phyloP scores from a whole-genome alignment of 2,329 filamentous ascomycete genomes.

The Colletotrichum sp. region DNA sequence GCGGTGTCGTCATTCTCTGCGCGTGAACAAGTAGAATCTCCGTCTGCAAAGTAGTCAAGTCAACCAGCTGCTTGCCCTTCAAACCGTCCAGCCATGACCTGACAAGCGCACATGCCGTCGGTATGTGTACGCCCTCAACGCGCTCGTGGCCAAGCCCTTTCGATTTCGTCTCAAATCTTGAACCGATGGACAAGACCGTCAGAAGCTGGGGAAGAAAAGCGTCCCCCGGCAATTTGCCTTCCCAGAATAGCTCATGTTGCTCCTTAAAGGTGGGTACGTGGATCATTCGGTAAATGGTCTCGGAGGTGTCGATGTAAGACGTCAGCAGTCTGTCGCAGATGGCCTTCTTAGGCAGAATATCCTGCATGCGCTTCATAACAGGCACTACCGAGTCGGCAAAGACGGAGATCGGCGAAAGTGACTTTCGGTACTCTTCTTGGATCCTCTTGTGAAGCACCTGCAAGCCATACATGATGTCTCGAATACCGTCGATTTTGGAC shows the following conservation, averaged over 20 bases:
- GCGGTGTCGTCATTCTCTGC: slow-evolving; percentile 51
- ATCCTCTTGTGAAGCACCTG: slow-evolving; percentile 52
- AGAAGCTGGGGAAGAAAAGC: slow-evolving; percentile 59
- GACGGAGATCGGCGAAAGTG: slow-evolving; percentile 55
- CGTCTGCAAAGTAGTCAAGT: slow-evolving; percentile 57
- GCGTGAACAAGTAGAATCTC: slow-evolving; percentile 59
- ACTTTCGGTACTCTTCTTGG: slow-evolving; percentile 50
- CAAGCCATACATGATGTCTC: slow-evolving; percentile 48
- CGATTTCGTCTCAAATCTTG: slow-evolving; percentile 55
- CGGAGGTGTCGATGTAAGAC: slow-evolving; percentile 53
- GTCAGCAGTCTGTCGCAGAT: slow-evolving; percentile 57
- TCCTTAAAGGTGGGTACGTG: slow-evolving; percentile 56
- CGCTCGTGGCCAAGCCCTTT: slow-evolving; percentile 55
- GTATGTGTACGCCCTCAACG: slow-evolving; percentile 59
- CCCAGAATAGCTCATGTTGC: slow-evolving; percentile 58
- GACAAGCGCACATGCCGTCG: slow-evolving; percentile 60
- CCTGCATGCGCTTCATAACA: slow-evolving; percentile 60
- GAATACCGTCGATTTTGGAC: slow-evolving; percentile 41
- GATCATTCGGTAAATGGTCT: slow-evolving; percentile 57
- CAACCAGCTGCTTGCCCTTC: slow-evolving; percentile 55
- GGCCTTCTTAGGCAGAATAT: slow-evolving; percentile 54
- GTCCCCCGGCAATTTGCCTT: slow-evolving; percentile 48
- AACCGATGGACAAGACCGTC: slow-evolving; percentile 56
- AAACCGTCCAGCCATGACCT: slow-evolving; percentile 57
- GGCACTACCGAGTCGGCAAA: slow-evolving; percentile 65